phyloP scores from a whole-genome alignment of 2,329 filamentous ascomycete species.

The Nemania abortiva region DNA sequence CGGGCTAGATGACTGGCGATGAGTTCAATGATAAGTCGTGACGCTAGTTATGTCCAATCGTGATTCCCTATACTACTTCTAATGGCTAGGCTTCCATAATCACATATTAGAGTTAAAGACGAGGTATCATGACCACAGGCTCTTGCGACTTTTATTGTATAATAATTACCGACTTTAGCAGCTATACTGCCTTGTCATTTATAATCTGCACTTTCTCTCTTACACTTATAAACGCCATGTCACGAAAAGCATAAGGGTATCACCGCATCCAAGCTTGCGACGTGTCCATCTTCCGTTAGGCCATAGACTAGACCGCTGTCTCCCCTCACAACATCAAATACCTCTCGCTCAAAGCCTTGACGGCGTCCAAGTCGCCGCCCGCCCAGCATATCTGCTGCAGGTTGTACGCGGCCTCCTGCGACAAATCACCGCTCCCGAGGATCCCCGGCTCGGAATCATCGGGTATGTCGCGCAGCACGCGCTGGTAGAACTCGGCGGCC shows the following conservation, averaged over 20 bases:
- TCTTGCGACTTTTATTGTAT: too few relatives aligned
- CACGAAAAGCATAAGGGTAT: constrained; percentile 20
- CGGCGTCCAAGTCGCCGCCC: constrained; percentile 46
- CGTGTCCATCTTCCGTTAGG: not conserved
- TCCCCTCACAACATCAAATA: constrained; percentile 43
- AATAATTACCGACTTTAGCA: too few relatives aligned
- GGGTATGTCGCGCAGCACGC: constrained; percentile 57
- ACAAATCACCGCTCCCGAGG: constrained; percentile 45
- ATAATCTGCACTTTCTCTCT: not conserved
- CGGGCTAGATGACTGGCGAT: not conserved
- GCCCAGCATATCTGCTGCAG: constrained; percentile 50
- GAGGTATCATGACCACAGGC: too few relatives aligned
- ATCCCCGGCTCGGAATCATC: constrained; percentile 33
- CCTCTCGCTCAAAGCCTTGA: constrained; percentile 42
- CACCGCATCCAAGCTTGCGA: not conserved
- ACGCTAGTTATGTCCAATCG: too few relatives aligned
- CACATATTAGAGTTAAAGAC: too few relatives aligned
- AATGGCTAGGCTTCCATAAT: too few relatives aligned
- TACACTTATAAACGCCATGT: not conserved
- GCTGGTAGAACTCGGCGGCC: constrained; percentile 77
- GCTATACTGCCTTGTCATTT: not conserved
- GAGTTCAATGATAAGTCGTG: not conserved
- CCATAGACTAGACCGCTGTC: not conserved
- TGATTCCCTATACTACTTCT: too few relatives aligned
- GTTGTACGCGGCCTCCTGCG: constrained; percentile 50